These are phyloP conservation scores for Fusarium illudens DNA, from an alignment of 2,329 filamentous ascomycete genomes.

Conservation along the genomic window DNA sequence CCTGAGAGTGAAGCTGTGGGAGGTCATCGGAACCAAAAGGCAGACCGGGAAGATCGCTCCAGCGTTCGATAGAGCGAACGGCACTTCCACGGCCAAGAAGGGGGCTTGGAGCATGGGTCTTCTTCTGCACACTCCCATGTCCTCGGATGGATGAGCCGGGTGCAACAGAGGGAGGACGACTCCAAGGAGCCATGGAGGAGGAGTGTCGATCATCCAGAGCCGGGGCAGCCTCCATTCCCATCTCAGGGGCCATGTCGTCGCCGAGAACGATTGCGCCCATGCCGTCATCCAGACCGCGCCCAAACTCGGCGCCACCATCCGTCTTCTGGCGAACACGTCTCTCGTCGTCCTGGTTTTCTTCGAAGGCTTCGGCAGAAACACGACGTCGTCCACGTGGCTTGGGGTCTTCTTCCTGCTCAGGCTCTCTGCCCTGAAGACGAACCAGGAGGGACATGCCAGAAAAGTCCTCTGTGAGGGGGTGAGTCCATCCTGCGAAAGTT, in stretches of 20 bases:
- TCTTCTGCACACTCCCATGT: slow-evolving; percentile 49
- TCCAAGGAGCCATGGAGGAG: slow-evolving; percentile 63
- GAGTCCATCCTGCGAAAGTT: slow-evolving; percentile 39
- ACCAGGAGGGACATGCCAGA: slow-evolving; percentile 56
- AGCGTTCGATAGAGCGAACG: slow-evolving; percentile 55
- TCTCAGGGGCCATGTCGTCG: slow-evolving; percentile 64
- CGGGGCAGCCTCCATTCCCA: slow-evolving; percentile 73
- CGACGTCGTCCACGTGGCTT: slow-evolving; percentile 50
- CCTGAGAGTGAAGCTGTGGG: slow-evolving; percentile 39
- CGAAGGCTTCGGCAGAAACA: slow-evolving; percentile 55
- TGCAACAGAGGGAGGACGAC: slow-evolving; percentile 54
- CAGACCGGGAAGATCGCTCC: slow-evolving; percentile 54
- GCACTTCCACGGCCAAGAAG: slow-evolving; percentile 50
- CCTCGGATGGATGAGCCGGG: slow-evolving; percentile 58
- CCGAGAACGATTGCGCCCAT: slow-evolving; percentile 45
- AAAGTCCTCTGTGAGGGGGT: slow-evolving; percentile 56
- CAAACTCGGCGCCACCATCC: slow-evolving; percentile 43
- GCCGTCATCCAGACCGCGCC: slow-evolving; percentile 40
- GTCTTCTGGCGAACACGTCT: slow-evolving; percentile 52
- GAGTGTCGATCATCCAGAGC: slow-evolving; percentile 73
- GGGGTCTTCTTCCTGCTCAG: slow-evolving; percentile 28
- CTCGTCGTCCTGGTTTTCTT: slow-evolving; percentile 46
- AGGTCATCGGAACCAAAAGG: slow-evolving; percentile 48
- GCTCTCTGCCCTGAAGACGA: slow-evolving; percentile 39
- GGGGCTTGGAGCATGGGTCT: slow-evolving; percentile 46